These are phyloP conservation scores for Mercurialis annua DNA, from an alignment of 345 rosid genomes.

Conservation along the genomic window DNA sequence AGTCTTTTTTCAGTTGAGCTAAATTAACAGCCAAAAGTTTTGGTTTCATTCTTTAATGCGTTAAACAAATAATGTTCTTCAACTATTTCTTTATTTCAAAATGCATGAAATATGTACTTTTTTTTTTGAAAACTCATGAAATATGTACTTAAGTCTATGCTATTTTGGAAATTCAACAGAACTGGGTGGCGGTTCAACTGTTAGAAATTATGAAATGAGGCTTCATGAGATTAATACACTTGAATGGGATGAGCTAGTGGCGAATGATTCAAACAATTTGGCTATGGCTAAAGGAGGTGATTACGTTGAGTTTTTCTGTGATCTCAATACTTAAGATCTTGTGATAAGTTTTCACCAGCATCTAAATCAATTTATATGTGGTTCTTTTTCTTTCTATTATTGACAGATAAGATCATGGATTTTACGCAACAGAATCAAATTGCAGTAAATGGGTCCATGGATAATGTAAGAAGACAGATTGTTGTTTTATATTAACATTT, in stretches of 20 bases:
- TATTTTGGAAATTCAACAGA: constrained; percentile 44
- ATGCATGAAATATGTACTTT: neutral
- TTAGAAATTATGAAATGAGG: constrained; percentile 54
- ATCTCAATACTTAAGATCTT: constrained; percentile 4
- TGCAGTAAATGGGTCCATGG: constrained; percentile 28
- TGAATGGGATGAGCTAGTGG: constrained; percentile 92
- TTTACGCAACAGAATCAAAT: constrained; percentile 41
- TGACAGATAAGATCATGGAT: constrained; percentile 47
- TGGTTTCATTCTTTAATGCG: neutral
- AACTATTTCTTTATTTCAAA: neutral
- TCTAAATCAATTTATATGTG: neutral
- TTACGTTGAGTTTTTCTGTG: neutral
- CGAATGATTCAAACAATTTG: constrained; percentile 42
- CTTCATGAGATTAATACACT: constrained; percentile 93
- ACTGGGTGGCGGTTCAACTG: constrained; percentile 41
- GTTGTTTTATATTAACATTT: constrained; percentile 2
- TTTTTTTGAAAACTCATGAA: constrained; percentile 1
- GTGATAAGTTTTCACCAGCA: neutral
- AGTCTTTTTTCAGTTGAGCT: constrained; percentile 10
- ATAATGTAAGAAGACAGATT: constrained; percentile 44
- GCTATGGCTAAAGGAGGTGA: constrained; percentile 48
- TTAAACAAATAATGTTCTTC: neutral
- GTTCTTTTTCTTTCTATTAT: constrained; percentile 14
- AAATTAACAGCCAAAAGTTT: neutral
- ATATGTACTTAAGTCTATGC: neutral